Percentiles rank a stretch among this genome's conserved stretches.
phyloP scores from a whole-genome alignment of 495 filamentous ascomycete species.

The Chaetomium fimeti region DNA sequence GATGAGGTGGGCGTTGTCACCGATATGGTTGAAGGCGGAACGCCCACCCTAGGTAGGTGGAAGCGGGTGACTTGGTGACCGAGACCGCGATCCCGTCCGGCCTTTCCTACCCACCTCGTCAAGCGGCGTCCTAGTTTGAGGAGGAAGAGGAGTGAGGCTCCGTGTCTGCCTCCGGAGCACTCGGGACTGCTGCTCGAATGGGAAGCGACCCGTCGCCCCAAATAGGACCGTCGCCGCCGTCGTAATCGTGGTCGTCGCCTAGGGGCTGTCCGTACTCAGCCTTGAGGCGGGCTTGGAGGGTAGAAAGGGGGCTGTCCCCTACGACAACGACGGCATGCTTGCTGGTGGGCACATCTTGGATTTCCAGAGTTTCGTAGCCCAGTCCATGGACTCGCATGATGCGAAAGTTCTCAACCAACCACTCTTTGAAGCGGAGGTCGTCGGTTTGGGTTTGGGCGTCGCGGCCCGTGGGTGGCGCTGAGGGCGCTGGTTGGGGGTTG shows the following conservation, averaged over 20 bases:
- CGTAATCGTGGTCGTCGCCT: not conserved
- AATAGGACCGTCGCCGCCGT: not conserved
- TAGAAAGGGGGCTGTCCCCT: not conserved
- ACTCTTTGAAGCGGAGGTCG: not conserved
- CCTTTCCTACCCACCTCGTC: not conserved
- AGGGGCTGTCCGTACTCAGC: no score
- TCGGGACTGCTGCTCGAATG: not conserved
- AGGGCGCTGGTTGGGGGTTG: no score
- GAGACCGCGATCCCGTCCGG: not conserved
- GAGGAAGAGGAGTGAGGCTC: not conserved
- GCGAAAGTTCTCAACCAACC: not conserved
- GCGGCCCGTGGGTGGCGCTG: not conserved
- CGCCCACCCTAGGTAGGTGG: no score
- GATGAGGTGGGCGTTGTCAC: no score
- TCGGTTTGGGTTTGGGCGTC: conserved; percentile 2
- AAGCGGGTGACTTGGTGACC: no score
- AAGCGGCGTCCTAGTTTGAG: not conserved
- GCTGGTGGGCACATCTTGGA: not conserved
- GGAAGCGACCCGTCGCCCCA: not conserved
- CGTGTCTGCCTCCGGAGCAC: not conserved
- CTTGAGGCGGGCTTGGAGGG: not conserved
- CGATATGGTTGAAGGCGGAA: no score
- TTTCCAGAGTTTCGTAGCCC: conserved; percentile 1
- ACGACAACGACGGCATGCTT: not conserved
- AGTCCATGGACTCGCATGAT: not conserved